Evolutionary conservation across 331 rosid genomes (phyloP).

Genomic region (Rhamnella rubrinervis): DNA sequence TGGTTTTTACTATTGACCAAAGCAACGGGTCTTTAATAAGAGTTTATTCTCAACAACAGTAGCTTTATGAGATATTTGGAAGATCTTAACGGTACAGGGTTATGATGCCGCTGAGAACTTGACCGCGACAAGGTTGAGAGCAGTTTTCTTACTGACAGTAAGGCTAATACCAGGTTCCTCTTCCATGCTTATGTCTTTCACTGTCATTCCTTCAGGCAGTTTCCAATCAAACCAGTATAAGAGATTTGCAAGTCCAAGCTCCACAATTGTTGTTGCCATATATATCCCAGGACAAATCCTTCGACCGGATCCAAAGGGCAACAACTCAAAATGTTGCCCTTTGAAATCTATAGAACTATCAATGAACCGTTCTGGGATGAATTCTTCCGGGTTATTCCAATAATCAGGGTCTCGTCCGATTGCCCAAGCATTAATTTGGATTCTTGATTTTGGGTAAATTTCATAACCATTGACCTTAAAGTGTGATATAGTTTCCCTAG

Average conservation of each 20-base stretch:
- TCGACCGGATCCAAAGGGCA: slow-evolving; percentile 44
- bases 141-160: slow-evolving; percentile 36
- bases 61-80: too few species aligned
- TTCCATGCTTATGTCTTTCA: slow-evolving; percentile 44
- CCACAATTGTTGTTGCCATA: slow-evolving; percentile 31
- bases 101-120: background rate
- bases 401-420: slow-evolving; percentile 34
- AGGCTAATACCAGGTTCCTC: slow-evolving; percentile 33
- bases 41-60: too few species aligned
- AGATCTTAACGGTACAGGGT: too few species aligned
- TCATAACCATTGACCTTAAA: slow-evolving; percentile 34
- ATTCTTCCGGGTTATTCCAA: slow-evolving; percentile 41
- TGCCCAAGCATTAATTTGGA: slow-evolving; percentile 39
- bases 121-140: slow-evolving; percentile 37
- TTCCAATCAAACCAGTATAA: slow-evolving; percentile 43
- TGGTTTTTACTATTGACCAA: too few species aligned
- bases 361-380: slow-evolving; percentile 40
- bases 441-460: slow-evolving; percentile 15
- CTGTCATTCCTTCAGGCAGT: slow-evolving; percentile 39
- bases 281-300: slow-evolving; percentile 33
- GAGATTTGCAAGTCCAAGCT: slow-evolving; percentile 40
- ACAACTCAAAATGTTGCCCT: slow-evolving; percentile 33
- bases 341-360: slow-evolving; percentile 30
- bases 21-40: too few species aligned
- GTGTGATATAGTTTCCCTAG: slow-evolving; percentile 31